Conservation (phyloP, 768 basidiomycete genomes). For the Infundibulicybe gibba region DNA sequence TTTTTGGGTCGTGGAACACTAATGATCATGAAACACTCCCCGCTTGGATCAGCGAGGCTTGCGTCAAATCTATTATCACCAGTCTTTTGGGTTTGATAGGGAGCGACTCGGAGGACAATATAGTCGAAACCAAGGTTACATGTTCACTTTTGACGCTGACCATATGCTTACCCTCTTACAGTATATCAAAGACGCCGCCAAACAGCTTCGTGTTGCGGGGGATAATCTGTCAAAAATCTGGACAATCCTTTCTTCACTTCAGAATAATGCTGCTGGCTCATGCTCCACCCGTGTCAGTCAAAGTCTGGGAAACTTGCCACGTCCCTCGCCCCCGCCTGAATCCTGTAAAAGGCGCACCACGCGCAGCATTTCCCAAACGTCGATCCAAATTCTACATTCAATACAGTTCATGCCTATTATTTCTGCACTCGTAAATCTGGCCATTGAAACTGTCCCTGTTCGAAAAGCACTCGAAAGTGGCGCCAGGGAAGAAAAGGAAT, state of each 20-base stretch:
- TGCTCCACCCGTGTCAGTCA: not conserved
- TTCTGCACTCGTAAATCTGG: conserved; percentile 52
- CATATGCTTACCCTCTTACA: conserved; percentile 9
- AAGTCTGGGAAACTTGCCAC: conserved; percentile 41
- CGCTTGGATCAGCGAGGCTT: conserved; percentile 65
- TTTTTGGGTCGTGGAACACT: conserved; percentile 34
- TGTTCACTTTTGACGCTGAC: not conserved
- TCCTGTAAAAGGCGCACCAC: conserved; percentile 38
- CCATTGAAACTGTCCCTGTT: conserved; percentile 40
- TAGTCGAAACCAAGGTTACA: not conserved
- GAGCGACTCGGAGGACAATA: too few species aligned
- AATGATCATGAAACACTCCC: conserved; percentile 38
- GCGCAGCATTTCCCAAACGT: conserved; percentile 14
- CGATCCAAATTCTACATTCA: conserved; percentile 31
- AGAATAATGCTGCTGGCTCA: conserved; percentile 21
- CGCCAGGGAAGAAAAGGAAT: conserved; percentile 50
- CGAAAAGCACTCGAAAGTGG: conserved; percentile 63
- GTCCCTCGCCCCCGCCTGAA: conserved; percentile 55
- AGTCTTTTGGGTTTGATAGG: conserved; percentile 56
- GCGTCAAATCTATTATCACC: conserved; percentile 59
- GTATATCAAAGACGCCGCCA: conserved; percentile 41
- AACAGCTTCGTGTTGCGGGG: conserved; percentile 50
- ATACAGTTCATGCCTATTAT: conserved; percentile 70
- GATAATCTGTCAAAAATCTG: conserved; percentile 63
- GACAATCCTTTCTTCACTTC: conserved; percentile 47